Base-by-base conservation (phyloP, 2,329 filamentous ascomycete genomes). In the Cladosporium velox region DNA sequence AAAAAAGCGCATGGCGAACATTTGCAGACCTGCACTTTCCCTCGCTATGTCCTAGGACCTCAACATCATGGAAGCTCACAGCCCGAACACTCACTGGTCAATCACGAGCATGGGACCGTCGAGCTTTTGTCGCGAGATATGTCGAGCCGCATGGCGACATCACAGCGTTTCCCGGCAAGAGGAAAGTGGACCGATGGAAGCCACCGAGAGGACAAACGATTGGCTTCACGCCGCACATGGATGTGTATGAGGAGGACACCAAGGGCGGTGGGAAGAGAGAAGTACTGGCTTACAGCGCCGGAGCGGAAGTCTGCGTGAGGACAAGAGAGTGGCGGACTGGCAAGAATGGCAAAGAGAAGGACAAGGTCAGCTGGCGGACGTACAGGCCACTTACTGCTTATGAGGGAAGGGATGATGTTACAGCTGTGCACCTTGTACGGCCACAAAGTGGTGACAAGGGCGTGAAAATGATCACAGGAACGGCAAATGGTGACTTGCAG, bases 211-310 rank as follows among this genome's bases (percentile, higher is more conserved):
- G 80, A 1, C 82, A 81, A 78, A 88, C 80, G 65, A 85, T 88
- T 72, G 87, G 87, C 3, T 89, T 87, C 69, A 83, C 82, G 28
- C 87, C 87, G 21, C 72, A 74, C 21, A 52, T 76, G 15, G 75
- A 76, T 59, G 73, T 73, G 3, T 71, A 69, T 34, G 74, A 76
- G 62, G 67, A 72, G 12, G 65, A 74, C 51, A 6, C 47, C 11
- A 71, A 68, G 7, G 82, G 82, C 74, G 76, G 57, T 78, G 83
- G 49, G 58, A 79, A 84, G 69, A 82, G 80, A 70, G 86, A 89
- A 71, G 81, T 86, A 0, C 73, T 90, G 8, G 85, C 82, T 2
- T 88, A 86, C 82, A 86, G 86, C 62, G 87, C 87, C 14, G 87
- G 85, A 0, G 83, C 87, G 2, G 82, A 86, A 66, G 72, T 90